These are phyloP conservation scores for Gossypium australe DNA, from an alignment of 345 rosid genomes.

Conservation along the genomic window DNA sequence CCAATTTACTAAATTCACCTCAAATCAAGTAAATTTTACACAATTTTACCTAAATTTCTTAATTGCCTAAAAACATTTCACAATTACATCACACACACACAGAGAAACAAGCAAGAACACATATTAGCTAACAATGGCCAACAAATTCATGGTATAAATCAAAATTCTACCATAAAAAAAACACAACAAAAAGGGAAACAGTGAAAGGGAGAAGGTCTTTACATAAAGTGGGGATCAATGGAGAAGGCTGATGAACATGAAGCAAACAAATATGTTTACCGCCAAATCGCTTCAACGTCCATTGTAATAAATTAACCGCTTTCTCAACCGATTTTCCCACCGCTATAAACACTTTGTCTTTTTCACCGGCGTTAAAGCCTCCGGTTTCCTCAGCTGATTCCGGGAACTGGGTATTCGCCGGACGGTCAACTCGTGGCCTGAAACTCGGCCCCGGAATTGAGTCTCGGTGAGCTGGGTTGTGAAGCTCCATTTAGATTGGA, in stretches of 20 bases:
- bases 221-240: conserved; percentile 60
- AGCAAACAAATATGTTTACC: conserved; percentile 45
- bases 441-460: conserved; percentile 13
- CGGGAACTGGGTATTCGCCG: conserved; percentile 14
- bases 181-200: too few species aligned
- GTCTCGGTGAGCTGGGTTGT: conserved; percentile 19
- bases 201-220: conserved; percentile 4
- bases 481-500: conserved; percentile 33
- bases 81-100: too few species aligned
- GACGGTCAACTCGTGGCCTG: background rate
- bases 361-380: conserved; percentile 18
- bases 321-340: conserved; percentile 50
- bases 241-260: conserved; percentile 59
- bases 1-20: too few species aligned
- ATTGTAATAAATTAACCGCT: conserved; percentile 39
- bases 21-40: too few species aligned
- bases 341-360: conserved; percentile 43
- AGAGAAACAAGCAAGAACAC: background rate
- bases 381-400: conserved; percentile 31
- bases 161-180: background rate
- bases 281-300: conserved; percentile 37
- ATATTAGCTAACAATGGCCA: background rate
- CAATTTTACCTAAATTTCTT: too few species aligned
- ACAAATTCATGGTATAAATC: background rate
- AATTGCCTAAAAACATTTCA: too few species aligned